Evolutionary conservation across 176 grass and related monocot genomes (phyloP), one percentile per base, ranked within the genome.

Genomic region (Paspalum notatum): DNA sequence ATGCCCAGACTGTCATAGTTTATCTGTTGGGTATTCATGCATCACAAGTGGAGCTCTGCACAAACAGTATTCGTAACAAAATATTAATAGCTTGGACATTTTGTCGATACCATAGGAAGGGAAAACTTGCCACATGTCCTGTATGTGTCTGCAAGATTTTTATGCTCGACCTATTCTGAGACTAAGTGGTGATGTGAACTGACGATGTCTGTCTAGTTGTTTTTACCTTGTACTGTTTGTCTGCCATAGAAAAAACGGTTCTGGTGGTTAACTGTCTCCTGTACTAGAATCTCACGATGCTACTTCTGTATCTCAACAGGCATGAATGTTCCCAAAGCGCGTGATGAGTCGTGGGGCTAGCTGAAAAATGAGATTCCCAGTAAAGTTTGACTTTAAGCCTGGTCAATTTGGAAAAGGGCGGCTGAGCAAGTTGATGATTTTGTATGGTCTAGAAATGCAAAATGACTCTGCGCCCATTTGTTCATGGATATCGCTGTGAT

Each of bases 251-350:
- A 4, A 66, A 41, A 79, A 62, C 61, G 79, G 45, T 65, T n/a
- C 39, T 46, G 12, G 42, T 66, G 26, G 66, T 47, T 40, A 72
- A 50, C 8, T 78, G 27, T 79, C 74, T 62, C 18, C 27, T 80
- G 58, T 58, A 48, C 56, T 32, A 21, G 54, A 21, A 40, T 64
- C 77, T 89, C 55, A 79, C 59, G 27, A 49, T 62, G 45, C 45
- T 83, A 52, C 62, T 81, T 76, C 60, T 68, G 51, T 45, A 61
- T 79, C 44, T 75, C 47, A 70, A 75, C 80, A 90, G 88, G 84
- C 88, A 70, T 90, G 84, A 90, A 79, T 83, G 25, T 80, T 78
- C 50, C 3, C 2, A 56, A 76, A 72, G 71, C 40, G 3, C 8
- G 4, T 25, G 72, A 40, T 25, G 72, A 40, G 40, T 40, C 5